phyloP scores from a whole-genome alignment of 2,329 filamentous ascomycete species.

The Akanthomyces dipterigenus region DNA sequence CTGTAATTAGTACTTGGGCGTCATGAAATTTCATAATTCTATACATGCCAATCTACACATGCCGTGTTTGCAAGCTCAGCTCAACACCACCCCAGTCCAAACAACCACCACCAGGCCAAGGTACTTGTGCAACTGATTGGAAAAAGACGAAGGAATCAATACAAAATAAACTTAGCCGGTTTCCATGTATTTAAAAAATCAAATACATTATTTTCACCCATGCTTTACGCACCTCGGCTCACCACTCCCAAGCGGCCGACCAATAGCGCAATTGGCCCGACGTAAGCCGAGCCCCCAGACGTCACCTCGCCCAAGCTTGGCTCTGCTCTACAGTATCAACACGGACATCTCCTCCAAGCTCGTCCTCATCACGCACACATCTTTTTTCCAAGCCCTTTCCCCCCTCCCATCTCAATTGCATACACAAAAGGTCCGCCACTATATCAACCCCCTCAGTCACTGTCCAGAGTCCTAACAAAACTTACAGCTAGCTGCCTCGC shows the following conservation, averaged over 20 bases:
- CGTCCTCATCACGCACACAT: neutral
- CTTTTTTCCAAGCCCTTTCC: neutral
- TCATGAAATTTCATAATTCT: too few relatives aligned
- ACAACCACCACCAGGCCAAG: too few relatives aligned
- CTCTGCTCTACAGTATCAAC: neutral
- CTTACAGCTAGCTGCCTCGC: neutral
- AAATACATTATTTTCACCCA: neutral
- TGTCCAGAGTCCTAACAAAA: neutral
- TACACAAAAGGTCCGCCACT: neutral
- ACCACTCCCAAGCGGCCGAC: neutral
- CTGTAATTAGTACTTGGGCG: too few relatives aligned
- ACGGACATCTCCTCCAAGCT: neutral
- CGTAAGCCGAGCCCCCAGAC: constrained; percentile 8
- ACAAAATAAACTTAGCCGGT: too few relatives aligned
- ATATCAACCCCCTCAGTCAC: neutral
- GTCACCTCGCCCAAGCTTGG: neutral
- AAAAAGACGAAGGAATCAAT: too few relatives aligned
- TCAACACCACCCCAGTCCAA: too few relatives aligned
- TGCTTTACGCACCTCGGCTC: neutral
- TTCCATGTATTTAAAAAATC: too few relatives aligned
- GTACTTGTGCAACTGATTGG: too few relatives aligned
- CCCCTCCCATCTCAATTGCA: neutral
- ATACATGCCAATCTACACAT: too few relatives aligned
- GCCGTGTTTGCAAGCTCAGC: neutral
- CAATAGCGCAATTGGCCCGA: constrained; percentile 3